Evolutionary conservation across 2,329 filamentous ascomycete species (phyloP).

Genomic region (Hirsutella rhossiliensis): DNA sequence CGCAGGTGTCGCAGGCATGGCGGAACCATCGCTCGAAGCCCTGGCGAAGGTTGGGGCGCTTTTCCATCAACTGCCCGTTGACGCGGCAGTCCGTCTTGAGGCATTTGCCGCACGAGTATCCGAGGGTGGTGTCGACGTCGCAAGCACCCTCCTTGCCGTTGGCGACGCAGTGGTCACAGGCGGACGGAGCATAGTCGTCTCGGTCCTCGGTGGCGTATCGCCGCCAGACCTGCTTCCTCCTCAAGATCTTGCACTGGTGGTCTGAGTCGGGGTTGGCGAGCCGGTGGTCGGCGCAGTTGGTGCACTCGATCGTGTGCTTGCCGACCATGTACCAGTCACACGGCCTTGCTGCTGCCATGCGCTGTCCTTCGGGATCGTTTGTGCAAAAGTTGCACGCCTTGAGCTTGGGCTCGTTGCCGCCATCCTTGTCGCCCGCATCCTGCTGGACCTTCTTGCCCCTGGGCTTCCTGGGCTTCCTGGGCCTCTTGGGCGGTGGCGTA

Average conservation of each 20-base stretch:
- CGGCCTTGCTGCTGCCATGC: constrained; percentile 1
- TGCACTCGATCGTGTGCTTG: constrained; percentile 10
- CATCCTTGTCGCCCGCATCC: not conserved
- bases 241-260: constrained; percentile 5
- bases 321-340: constrained; percentile 7
- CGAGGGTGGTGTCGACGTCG: constrained; percentile 11
- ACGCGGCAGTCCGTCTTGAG: constrained; percentile 3
- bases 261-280: not conserved
- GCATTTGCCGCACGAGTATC: constrained; percentile 9
- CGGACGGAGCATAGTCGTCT: constrained; percentile 1
- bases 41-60: constrained; percentile 7
- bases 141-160: constrained; percentile 3
- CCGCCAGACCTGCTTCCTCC: constrained; percentile 2
- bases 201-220: constrained; percentile 8
- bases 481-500: no score
- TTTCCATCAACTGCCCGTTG: constrained; percentile 3
- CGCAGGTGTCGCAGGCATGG: constrained; percentile 11
- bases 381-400: constrained; percentile 6
- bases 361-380: constrained; percentile 1
- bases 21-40: constrained; percentile 11
- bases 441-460: not conserved
- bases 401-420: not conserved
- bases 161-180: constrained; percentile 7
- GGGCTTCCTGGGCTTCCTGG: no score
- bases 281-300: constrained; percentile 13